Evolutionary conservation across 169 alveolate species (phyloP).

Genomic region (Plasmodium reichenowi): DNA sequence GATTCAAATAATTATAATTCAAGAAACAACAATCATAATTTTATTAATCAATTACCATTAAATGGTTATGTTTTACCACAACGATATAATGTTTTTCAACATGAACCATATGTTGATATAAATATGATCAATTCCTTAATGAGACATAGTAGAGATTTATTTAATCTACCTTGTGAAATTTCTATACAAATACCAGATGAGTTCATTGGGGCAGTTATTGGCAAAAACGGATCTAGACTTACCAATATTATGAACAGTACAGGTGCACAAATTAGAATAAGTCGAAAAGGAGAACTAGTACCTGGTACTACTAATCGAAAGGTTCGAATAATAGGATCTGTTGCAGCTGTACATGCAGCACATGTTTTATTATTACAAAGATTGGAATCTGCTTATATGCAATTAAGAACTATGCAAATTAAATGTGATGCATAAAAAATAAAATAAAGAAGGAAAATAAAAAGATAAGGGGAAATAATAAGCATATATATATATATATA

Average conservation of each 20-base stretch:
- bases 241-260: conserved; percentile 75
- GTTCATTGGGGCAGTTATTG: conserved; percentile 65
- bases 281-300: conserved; percentile 69
- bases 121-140: conserved; percentile 41
- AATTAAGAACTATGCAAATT: conserved; percentile 35
- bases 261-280: conserved; percentile 76
- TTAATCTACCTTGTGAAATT: conserved; percentile 73
- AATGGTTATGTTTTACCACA: conserved; percentile 66
- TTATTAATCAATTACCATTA: conserved; percentile 51
- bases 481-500: neutral
- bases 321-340: conserved; percentile 68
- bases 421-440: conserved; percentile 37
- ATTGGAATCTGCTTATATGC: conserved; percentile 64
- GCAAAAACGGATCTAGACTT: conserved; percentile 70
- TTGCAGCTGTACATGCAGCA: conserved; percentile 78
- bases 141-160: conserved; percentile 75
- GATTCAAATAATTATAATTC: conserved; percentile 22
- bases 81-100: conserved; percentile 55
- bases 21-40: conserved; percentile 24
- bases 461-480: neutral
- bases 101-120: conserved; percentile 65
- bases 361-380: conserved; percentile 75
- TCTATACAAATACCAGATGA: conserved; percentile 76
- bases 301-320: conserved; percentile 74
- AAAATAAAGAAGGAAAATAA: no score